phyloP scores from a whole-genome alignment of 129 eudicot species.

The Flaveria bidentis region DNA sequence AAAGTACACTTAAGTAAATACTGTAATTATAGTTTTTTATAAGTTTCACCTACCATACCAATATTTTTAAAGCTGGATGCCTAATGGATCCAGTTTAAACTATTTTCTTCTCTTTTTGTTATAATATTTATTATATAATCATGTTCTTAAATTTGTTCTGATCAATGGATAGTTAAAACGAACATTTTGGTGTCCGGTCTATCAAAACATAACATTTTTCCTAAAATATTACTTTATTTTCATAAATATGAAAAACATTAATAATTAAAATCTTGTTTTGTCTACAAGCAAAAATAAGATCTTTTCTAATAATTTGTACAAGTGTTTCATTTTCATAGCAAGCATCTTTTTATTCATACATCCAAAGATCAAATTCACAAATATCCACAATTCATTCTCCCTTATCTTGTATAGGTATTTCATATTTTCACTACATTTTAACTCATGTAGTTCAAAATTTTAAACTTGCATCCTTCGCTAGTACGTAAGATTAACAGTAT shows the following conservation, averaged over 20 bases:
- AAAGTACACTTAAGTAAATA: too few species aligned
- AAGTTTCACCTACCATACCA: too few species aligned
- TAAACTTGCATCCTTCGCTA: background rate
- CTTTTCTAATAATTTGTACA: background rate
- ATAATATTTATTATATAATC: too few species aligned
- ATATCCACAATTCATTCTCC: background rate
- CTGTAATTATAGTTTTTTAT: too few species aligned
- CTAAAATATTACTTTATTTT: background rate
- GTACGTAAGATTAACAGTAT: background rate
- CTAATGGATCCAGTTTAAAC: too few species aligned
- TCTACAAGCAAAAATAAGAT: background rate
- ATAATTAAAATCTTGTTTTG: background rate
- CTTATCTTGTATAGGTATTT: background rate
- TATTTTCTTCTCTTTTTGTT: too few species aligned
- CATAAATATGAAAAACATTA: background rate
- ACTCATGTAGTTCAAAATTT: background rate
- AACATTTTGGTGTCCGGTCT: too few species aligned
- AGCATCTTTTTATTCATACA: conserved; percentile 10
- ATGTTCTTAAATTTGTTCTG: too few species aligned
- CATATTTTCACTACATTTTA: background rate
- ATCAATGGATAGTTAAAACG: too few species aligned
- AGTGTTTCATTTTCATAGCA: background rate
- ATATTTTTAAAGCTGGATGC: too few species aligned
- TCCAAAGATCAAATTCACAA: background rate
- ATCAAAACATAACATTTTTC: too few species aligned